Evolutionary conservation across 139 green algal genomes (phyloP).

Genomic region (Haematococcus lacustris): DNA sequence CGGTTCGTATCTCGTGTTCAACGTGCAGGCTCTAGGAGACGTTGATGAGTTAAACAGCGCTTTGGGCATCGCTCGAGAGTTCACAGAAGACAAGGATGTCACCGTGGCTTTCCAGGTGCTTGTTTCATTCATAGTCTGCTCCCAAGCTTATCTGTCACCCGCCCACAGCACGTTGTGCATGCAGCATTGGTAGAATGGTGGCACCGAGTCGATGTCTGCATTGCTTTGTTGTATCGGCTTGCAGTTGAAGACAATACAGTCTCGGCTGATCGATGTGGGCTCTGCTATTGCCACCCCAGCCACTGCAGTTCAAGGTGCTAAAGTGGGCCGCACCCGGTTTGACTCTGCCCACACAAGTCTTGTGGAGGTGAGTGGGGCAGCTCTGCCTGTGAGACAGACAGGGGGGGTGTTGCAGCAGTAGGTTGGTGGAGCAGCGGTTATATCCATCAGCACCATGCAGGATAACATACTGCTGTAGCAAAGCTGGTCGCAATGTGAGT

Average conservation of each 20-base stretch:
- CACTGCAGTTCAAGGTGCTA: constrained; percentile 37
- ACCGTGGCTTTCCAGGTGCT: constrained; percentile 1
- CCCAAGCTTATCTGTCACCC: too few species aligned
- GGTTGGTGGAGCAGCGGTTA: too few species aligned
- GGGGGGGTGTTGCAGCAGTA: too few species aligned
- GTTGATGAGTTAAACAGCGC: constrained; percentile 90
- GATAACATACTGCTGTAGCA: too few species aligned
- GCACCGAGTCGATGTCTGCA: background rate
- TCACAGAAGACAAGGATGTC: background rate
- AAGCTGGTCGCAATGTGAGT: too few species aligned
- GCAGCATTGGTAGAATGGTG: too few species aligned
- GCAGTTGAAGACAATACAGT: constrained; percentile 81
- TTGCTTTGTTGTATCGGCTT: background rate
- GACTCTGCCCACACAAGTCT: constrained; percentile 12
- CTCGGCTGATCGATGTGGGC: constrained; percentile 84
- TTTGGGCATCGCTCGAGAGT: constrained; percentile 63
- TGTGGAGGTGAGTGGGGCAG: constrained; percentile 61
- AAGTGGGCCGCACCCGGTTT: constrained; percentile 67
- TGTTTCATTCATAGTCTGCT: too few species aligned
- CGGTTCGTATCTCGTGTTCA: background rate
- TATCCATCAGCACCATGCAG: too few species aligned
- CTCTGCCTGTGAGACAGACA: too few species aligned
- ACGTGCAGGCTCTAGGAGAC: constrained; percentile 73
- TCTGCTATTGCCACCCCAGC: constrained; percentile 83
- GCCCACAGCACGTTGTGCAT: too few species aligned